Base-by-base conservation (phyloP, 2,329 filamentous ascomycete species). In the Beauveria asiatica region DNA sequence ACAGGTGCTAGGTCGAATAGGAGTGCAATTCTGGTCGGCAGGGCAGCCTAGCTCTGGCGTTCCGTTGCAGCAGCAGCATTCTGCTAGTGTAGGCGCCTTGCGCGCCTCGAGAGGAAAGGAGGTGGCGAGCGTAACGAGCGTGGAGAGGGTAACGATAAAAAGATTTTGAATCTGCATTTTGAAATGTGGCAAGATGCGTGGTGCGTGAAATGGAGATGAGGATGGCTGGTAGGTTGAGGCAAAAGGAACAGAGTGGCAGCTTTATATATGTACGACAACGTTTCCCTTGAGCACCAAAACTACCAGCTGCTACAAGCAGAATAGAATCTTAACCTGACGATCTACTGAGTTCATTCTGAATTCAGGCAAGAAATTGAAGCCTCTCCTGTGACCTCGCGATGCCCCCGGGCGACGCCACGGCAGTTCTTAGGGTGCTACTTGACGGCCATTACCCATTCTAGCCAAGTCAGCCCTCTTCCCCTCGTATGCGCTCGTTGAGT, bases 61-160 rank as follows among this genome's bases (percentile, higher is more conserved):
- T 39, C 56, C 62, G 56, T 65, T 57, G 58, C 61, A 65, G 59
- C 62, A 60, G 62, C 56, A 61, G 42, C 62, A 61, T 25, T 65
- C 61, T 27, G 61, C 63, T 27, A 61, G 60, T 27, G 63, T 62
- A 8, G 58, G 62, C 7, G 27, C 11, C 30, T 59, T 59, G 57
- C 60, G 62, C 41, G 19, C 37, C 41, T 60, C 53, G 46, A 63
- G 41, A 21, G 61, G 55, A 9, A 53, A 54, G 6, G 59, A 44
- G 17, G 39, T 52, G 8, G 37, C 59, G 30, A 51, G n/a, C 5
- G 39, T 52, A 8, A 25, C 59, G 30, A 51, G n/a, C 5, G 60
- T 56, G 11, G 50, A 44, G 17, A 61, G 19, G 33, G 48, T 41
- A 27, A 61, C 11, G 11, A 37, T 33, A 16, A 61, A 4, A 8